Base-by-base conservation (phyloP, 2,329 filamentous ascomycete species). In the Paecilomyces variotii region DNA sequence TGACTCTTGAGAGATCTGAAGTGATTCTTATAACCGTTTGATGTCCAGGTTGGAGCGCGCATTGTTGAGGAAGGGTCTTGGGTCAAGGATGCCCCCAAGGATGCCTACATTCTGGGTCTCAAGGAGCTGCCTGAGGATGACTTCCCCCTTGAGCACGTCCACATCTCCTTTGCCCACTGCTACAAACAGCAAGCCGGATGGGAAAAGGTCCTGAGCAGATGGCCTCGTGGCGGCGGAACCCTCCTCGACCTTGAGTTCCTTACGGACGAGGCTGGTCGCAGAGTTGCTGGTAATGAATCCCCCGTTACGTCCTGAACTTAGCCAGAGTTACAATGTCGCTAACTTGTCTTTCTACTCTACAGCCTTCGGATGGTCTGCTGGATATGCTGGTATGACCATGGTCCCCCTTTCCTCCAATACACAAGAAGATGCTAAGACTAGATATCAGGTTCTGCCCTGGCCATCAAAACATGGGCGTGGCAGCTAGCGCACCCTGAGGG, bases 171-270 rank as follows among this genome's bases (percentile, higher is more conserved):
- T 68, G 84, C 84, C 39, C 87, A 91, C 72, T 87, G 85, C 76
- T 90, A 87, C 78, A 91, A 91, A 81, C 77, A 83, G 64, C 90
- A 94, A 76, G 84, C 78, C 28, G 88, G 87, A 28, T 96, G 90
- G 90, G 84, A 90, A 59, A 82, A 84, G 50, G 89, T 91, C 4
- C 84, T 96, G n/a, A 81, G 85, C 59, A 83, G 92, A 58, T 97
- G 91, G 74, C 83, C 88, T 28, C 82, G 85, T 26, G 91, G 90
- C 59, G 85, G 86, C 57, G 90, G 90, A 65, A 87, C 84, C 0
- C 84, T 97, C 12, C 84, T 91, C 60, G 92, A 97, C 68, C 82
- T 97, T 39, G 92, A 96, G 72, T 97, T 96, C 72, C 80, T 97
- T 39, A 83, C 84, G 45, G 88, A 95, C 65, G 83, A 87, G 63